A percentile compares a stretch with the other conserved stretches of the same genome.
Evolutionary conservation across 106 monocot genomes (phyloP).

Genomic region (Dioscorea zingiberensis): DNA sequence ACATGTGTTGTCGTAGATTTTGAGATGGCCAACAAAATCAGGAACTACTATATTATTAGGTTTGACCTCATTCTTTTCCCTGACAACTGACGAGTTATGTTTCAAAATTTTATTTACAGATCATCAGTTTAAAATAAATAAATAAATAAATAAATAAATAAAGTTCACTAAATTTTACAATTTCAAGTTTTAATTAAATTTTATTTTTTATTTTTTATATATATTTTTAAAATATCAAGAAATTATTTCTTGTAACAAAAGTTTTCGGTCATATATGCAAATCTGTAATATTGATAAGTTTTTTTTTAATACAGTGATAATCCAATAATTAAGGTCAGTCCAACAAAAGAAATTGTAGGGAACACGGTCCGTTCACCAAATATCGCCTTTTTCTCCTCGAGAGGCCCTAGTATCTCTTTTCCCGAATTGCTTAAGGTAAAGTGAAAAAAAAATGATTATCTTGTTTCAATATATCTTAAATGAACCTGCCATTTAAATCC

Average conservation of each 20-base stretch:
- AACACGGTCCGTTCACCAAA: slow-evolving; percentile 1
- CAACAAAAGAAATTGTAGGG: slow-evolving; percentile 1
- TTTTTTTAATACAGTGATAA: background rate
- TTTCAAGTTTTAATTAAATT: too few species aligned
- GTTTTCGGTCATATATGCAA: too few species aligned
- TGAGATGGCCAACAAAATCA: background rate
- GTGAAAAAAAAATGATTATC: background rate
- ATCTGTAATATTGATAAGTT: too few species aligned
- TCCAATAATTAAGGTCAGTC: slow-evolving; percentile 1
- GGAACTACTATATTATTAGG: background rate
- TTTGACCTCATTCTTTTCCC: background rate
- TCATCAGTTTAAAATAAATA: too few species aligned
- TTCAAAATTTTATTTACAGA: too few species aligned
- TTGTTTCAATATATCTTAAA: background rate
- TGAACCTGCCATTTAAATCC: too few species aligned
- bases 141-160: too few species aligned
- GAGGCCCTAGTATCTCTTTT: slow-evolving; percentile 10
- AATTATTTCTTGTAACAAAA: too few species aligned
- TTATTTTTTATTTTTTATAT: too few species aligned
- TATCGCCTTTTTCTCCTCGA: slow-evolving; percentile 15
- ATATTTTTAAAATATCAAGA: too few species aligned
- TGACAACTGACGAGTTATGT: too few species aligned
- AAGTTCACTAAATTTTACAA: too few species aligned
- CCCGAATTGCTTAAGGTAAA: slow-evolving; percentile 17
- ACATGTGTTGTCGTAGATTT: background rate